Base-by-base conservation (phyloP, 208 protist genomes). In the Wallacemonas sp. region DNA sequence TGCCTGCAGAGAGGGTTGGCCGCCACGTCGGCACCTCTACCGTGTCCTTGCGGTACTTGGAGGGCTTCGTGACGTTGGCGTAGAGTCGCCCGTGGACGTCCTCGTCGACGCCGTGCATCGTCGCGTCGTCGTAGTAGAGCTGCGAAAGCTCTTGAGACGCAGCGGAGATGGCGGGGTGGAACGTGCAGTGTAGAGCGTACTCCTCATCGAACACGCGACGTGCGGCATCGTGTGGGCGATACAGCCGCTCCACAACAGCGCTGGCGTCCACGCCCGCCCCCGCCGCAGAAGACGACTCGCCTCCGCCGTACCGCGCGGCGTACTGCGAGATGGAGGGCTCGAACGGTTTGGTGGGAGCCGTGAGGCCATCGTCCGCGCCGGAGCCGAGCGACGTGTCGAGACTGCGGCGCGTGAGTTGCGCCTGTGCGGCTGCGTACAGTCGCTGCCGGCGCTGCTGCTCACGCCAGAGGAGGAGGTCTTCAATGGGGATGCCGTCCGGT, bases 191-290 rank as follows among this genome's bases (percentile, higher is more conserved):
- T 23, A 70, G 66, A 14, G 55, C 61, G 23, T 62, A 64, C 24
- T 60, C 76, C 49, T 74, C 74, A 48, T 82, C 82, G 47, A 68
- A 88, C 1, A 68, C 34, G 27, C 2, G 19, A n/a, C 26, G 27
- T 24, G 66, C 41, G 46, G 2, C 49, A 48, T 32, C 39, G 21
- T 19, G 38, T 49, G 33, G 49, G 27, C 72, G 60, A 73, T 78
- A 85, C 32, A 93, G 76, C 30, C 87, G 80, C n/a, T 85, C 78
- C 56, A 83, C 76, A 27, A 90, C 87, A 44, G 63, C 65, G 39
- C 82, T 72, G 24, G 65, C 26, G 16, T 70, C 70, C 4, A 72
- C 62, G 36, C 36, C 36, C 16, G 36, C 16, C 12, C 47, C 11
- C 23, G 23, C n/a, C 14, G 47, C 9, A 21, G 47, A 23, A 9